Base-by-base conservation (phyloP, 2,329 filamentous ascomycete species). In the Keithomyces neogunnii region DNA sequence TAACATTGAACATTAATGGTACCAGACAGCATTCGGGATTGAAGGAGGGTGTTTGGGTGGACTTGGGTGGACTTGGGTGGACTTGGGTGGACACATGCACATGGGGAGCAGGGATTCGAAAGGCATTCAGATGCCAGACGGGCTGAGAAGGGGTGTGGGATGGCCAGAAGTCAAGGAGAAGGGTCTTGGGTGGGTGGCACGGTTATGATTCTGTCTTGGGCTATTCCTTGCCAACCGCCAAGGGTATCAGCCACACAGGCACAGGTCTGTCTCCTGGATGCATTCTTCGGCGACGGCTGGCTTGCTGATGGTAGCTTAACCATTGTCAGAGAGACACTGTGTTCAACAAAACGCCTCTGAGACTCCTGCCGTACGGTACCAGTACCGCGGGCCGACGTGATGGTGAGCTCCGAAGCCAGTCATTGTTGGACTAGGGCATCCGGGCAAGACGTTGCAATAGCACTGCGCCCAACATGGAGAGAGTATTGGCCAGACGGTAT, bases 51-150 rank as follows among this genome's bases (percentile, higher is more conserved):
- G 26, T 31, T 42, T 28, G 11, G 38, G 38, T 49, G n/a, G 40
- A 33, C 39, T 32, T 28, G 31, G n/a, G 8, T 10, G 9, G 40
- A 33, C 39, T 32, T 28, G 31, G n/a, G 8, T 10, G 9, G 19
- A 19, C 31, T 35, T 9, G 6, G 45, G 45, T 47, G 6, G 35
- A 42, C 35, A 32, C 30, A 31, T 32, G 46, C 50, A 51, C 50
- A 51, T 51, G 50, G 50, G 36, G 47, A 35, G 40, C 50, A 48
- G 50, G 50, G 40, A 51, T 51, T 29, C 8, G 19, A 31, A n/a
- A 19, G 19, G 19, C 33, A 19, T 19, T 26, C 29, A 26, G n/a
- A 44, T 28, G 29, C 32, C 30, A 39, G 28, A 36, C 33, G 40
- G 10, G 33, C 30, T 45, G 50, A 43, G 44, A 33, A 46, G 42